Evolutionary conservation across 164 flowering plant species (phyloP), one percentile per base, ranked within the genome.

Genomic region (Dillenia turbinata): DNA sequence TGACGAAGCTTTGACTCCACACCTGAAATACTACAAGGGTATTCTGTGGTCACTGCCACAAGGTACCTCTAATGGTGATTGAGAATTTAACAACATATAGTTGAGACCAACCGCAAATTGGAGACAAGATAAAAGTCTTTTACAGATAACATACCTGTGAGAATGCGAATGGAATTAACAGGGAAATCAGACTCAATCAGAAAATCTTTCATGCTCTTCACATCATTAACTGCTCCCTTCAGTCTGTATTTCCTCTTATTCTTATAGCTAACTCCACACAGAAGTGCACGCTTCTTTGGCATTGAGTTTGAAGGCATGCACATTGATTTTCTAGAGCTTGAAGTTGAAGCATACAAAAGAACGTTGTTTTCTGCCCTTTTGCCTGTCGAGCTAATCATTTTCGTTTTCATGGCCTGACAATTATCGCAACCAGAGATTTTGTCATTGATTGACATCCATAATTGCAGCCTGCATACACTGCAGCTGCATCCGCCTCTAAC

Each of bases 231-330:
- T 46, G 69, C 73, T 11, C 86, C 93, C 55, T 79, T 73, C 46
- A 85, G 82, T 56, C 66, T 74, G 57, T 71, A 55, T 33, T 33
- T 33, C n/a, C 69, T 62, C 60, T 52, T 55, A 0, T 62, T 65
- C 13, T 63, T 47, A 61, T 87, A 87, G 69, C 66, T 77, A 10
- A 87, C 67, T 47, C 86, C 89, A 46, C 86, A 80, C 0, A 87
- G 71, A 51, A 87, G 53, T 9, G 93, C 93, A 66, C 79, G 73
- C 70, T 73, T 87, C 69, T 64, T 74, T 33, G 40, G 12, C 84
- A 81, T 24, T 67, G 59, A 9, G 47, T 64, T 8, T 62, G 46
- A 13, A 69, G 64, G 43, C 40, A 60, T 2, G 48, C 1, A 49
- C 22, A 55, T 8, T 56, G 63, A 0, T 33, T 7, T 33, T 33